phyloP scores from a whole-genome alignment of 176 grass and related monocot species.

The Triticum timopheevii region DNA sequence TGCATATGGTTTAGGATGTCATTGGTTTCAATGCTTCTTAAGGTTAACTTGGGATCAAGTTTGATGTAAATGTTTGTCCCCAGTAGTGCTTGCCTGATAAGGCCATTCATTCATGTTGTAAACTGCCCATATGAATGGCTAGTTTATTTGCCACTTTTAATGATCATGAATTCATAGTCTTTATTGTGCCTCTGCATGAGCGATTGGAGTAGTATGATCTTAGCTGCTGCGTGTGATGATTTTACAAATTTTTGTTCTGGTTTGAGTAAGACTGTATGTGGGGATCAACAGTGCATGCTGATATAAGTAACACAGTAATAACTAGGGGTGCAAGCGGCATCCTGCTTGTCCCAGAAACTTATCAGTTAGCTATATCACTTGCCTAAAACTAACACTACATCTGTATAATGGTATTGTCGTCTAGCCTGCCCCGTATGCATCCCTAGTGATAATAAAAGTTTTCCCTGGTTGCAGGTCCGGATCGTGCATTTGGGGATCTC shows the following conservation, averaged over 20 bases:
- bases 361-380: no score
- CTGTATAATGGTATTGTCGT: no score
- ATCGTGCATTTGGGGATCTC: conserved; percentile 88
- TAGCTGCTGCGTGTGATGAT: conserved; percentile 9
- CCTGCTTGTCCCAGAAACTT: no score
- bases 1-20: not conserved
- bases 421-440: no score
- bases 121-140: not conserved
- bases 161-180: not conserved
- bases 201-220: not conserved
- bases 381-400: no score
- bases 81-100: conserved; percentile 13
- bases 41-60: not conserved
- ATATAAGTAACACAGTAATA: not conserved
- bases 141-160: not conserved
- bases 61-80: not conserved
- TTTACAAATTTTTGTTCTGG: not conserved
- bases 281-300: not conserved
- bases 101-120: not conserved
- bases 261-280: not conserved
- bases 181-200: not conserved
- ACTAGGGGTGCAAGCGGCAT: no score
- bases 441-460: not conserved
- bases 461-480: conserved; percentile 59
- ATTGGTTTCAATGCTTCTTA: not conserved